These are phyloP conservation scores for Flaveria robusta DNA, from an alignment of 129 eudicot genomes.

Conservation along the genomic window DNA sequence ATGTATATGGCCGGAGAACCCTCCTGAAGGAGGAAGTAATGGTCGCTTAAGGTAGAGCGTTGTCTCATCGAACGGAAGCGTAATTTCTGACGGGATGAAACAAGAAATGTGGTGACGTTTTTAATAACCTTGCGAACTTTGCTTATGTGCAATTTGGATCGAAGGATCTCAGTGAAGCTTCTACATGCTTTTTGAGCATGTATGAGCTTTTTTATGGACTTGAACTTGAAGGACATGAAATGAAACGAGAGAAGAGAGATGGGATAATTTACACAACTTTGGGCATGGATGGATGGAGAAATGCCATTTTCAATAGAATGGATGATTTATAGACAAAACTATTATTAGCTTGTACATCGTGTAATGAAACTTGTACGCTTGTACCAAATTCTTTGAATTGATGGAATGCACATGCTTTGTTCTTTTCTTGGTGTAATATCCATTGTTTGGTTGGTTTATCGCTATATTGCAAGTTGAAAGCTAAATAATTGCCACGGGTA, in stretches of 20 bases:
- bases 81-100: neutral
- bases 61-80: conserved; percentile 16
- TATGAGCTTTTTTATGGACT: conserved; percentile 47
- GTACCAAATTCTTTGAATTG: conserved; percentile 13
- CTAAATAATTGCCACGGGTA: conserved; percentile 3
- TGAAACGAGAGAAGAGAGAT: neutral
- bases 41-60: conserved; percentile 22
- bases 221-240: conserved; percentile 46
- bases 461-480: conserved; percentile 12
- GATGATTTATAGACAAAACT: conserved; percentile 22
- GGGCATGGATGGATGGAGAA: conserved; percentile 2
- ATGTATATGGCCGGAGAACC: conserved; percentile 46
- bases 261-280: conserved; percentile 11
- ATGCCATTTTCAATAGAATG: conserved; percentile 11
- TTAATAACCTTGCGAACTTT: conserved; percentile 34
- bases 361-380: conserved; percentile 9
- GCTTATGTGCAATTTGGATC: conserved; percentile 27
- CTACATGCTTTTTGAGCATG: conserved; percentile 53
- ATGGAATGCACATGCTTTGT: conserved; percentile 24
- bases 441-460: conserved; percentile 12
- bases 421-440: conserved; percentile 24
- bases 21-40: conserved; percentile 28
- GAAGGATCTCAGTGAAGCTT: conserved; percentile 43
- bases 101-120: conserved; percentile 24
- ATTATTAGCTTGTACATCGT: conserved; percentile 11